Evolutionary conservation across 805 yeast species (phyloP).

Genomic region (Jamesozyma hellenica): DNA sequence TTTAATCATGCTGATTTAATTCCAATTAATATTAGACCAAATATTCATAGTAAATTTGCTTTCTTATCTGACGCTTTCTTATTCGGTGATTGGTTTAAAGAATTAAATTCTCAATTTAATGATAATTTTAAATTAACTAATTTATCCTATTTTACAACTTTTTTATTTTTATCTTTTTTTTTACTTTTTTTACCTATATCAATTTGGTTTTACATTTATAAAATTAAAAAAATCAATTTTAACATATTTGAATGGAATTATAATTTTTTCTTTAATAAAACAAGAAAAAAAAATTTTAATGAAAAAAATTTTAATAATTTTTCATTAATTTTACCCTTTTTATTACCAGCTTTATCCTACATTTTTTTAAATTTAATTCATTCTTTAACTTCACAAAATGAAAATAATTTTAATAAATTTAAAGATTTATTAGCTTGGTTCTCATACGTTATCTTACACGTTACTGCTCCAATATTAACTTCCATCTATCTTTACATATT

Average conservation of each 20-base stretch:
- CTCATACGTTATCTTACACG: constrained; percentile 52
- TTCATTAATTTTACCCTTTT: constrained; percentile 27
- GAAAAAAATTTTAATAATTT: constrained; percentile 10
- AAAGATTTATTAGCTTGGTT: constrained; percentile 53
- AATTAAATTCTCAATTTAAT: constrained; percentile 17
- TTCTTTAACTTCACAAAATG: constrained; percentile 31
- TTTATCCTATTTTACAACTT: constrained; percentile 10
- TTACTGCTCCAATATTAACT: constrained; percentile 50
- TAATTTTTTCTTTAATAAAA: constrained; percentile 15
- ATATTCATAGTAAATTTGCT: constrained; percentile 42
- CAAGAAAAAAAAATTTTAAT: constrained; percentile 10
- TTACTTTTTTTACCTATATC: constrained; percentile 16
- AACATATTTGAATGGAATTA: constrained; percentile 22
- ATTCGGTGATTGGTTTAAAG: constrained; percentile 26
- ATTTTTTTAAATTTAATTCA: constrained; percentile 39
- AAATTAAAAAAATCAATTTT: constrained; percentile 11
- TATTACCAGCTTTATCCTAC: constrained; percentile 34
- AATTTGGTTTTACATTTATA: constrained; percentile 23
- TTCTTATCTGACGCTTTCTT: constrained; percentile 23
- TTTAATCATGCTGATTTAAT: constrained; percentile 52
- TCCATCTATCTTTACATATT: constrained; percentile 55
- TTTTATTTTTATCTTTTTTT: constrained; percentile 9
- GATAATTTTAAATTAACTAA: constrained; percentile 5
- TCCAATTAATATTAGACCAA: constrained; percentile 46
- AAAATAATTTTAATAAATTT: constrained; percentile 30